Evolutionary conservation across 2,329 filamentous ascomycete species (phyloP).

Genomic region (Cladosporium sp.): DNA sequence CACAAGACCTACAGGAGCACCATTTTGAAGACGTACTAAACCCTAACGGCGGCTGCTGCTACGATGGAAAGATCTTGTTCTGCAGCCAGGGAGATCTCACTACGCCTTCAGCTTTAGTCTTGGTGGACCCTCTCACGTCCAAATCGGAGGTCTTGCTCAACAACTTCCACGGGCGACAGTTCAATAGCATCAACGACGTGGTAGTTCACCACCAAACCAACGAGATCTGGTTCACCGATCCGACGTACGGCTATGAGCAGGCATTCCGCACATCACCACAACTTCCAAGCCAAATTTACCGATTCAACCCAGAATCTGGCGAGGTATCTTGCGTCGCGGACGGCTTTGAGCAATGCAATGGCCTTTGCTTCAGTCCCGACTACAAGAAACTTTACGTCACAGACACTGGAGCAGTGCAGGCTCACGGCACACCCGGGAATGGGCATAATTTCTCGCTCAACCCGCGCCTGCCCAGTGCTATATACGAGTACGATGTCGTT

Average conservation of each 20-base stretch:
- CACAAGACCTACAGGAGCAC: slow-evolving; percentile 8
- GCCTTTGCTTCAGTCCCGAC: slow-evolving; percentile 51
- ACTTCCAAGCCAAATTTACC: slow-evolving; percentile 54
- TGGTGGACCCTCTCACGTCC: slow-evolving; percentile 14
- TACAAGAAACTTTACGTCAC: slow-evolving; percentile 49
- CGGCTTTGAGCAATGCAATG: slow-evolving; percentile 51
- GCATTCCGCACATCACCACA: slow-evolving; percentile 50
- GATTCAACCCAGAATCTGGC: slow-evolving; percentile 46
- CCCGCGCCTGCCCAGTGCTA: slow-evolving; percentile 31
- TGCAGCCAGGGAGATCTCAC: slow-evolving; percentile 18
- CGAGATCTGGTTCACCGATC: slow-evolving; percentile 23
- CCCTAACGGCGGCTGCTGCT: slow-evolving; percentile 22
- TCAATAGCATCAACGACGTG: slow-evolving; percentile 56
- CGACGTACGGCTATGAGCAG: slow-evolving; percentile 37
- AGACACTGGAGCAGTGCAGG: slow-evolving; percentile 46
- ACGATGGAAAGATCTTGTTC: slow-evolving; percentile 18
- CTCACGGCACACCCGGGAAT: slow-evolving; percentile 15
- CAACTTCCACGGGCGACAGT: slow-evolving; percentile 57
- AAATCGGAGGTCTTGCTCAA: slow-evolving; percentile 40
- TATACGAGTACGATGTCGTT: slow-evolving; percentile 36
- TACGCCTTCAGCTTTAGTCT: slow-evolving; percentile 14
- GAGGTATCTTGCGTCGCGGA: slow-evolving; percentile 52
- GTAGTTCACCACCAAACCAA: slow-evolving; percentile 45
- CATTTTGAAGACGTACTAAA: slow-evolving; percentile 13
- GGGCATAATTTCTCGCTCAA: slow-evolving; percentile 26